Percentiles rank a stretch among this genome's conserved stretches.
Conservation (phyloP, 331 rosid genomes). For the Saraca asoca region DNA sequence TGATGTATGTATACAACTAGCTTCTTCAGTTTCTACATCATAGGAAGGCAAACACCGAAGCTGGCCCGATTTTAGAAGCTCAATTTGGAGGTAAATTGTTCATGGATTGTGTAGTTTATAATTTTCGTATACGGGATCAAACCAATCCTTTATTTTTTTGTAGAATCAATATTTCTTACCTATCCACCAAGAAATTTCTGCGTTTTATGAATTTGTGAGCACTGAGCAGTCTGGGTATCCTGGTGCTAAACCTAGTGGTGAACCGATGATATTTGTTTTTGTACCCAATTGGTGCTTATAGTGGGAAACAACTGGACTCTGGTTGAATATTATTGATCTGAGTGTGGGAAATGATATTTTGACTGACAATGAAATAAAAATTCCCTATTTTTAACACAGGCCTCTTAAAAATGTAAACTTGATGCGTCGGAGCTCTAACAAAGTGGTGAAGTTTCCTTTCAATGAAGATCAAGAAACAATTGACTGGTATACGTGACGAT, state of each 20-base stretch:
- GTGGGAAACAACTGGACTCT: too few species aligned
- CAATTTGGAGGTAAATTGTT: slow-evolving; percentile 13
- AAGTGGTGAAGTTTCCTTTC: slow-evolving; percentile 31
- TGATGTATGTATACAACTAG: background rate
- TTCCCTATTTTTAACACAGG: too few species aligned
- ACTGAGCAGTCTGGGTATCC: too few species aligned
- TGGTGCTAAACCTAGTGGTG: too few species aligned
- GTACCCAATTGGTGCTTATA: too few species aligned
- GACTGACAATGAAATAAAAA: background rate
- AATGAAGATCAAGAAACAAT: slow-evolving; percentile 61
- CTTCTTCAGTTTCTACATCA: slow-evolving; percentile 23
- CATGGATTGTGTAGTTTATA: slow-evolving; percentile 13
- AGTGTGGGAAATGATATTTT: slow-evolving; percentile 27
- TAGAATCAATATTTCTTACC: too few species aligned
- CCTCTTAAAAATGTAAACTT: slow-evolving; percentile 16
- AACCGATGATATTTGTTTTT: too few species aligned
- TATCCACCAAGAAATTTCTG: too few species aligned
- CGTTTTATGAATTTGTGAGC: too few species aligned
- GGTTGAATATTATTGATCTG: slow-evolving; percentile 30
- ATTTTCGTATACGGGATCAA: slow-evolving; percentile 1
- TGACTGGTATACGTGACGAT: slow-evolving; percentile 60
- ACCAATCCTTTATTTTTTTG: too few species aligned
- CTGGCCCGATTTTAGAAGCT: slow-evolving; percentile 5
- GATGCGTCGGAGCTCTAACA: slow-evolving; percentile 32
- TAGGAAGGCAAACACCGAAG: slow-evolving; percentile 4